phyloP scores from a whole-genome alignment of 192 early-diverging fungal genomes.

The Coemansia sp. region DNA sequence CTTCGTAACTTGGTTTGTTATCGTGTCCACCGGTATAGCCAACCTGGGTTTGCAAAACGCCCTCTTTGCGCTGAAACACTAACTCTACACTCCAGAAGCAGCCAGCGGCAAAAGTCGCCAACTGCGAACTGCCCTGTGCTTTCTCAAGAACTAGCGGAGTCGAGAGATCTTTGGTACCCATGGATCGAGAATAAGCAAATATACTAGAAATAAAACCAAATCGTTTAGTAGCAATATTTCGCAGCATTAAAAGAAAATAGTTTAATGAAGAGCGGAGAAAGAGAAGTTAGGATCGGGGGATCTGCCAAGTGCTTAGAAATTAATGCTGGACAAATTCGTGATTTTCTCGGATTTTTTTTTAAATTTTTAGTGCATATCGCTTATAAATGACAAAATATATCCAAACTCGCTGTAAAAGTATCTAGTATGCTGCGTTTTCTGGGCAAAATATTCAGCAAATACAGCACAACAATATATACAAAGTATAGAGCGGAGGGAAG shows the following conservation, averaged over 20 bases:
- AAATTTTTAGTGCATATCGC: too few species aligned
- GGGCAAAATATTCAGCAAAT: too few species aligned
- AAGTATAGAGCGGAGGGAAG: too few species aligned
- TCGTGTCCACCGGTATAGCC: constrained; percentile 65
- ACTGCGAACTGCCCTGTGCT: constrained; percentile 22
- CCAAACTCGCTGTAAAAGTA: too few species aligned
- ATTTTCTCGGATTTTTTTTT: too few species aligned
- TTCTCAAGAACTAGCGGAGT: constrained; percentile 30
- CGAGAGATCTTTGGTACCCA: constrained; percentile 26
- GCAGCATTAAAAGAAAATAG: constrained; percentile 8
- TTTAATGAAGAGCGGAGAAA: background rate
- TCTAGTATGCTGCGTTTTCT: too few species aligned
- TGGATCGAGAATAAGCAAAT: constrained; percentile 18
- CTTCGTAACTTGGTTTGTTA: constrained; percentile 37
- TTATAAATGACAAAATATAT: too few species aligned
- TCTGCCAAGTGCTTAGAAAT: background rate
- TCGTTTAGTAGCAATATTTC: constrained; percentile 12
- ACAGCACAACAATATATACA: too few species aligned
- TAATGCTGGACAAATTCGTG: too few species aligned
- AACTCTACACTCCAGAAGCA: constrained; percentile 85
- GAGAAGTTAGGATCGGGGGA: constrained; percentile 4
- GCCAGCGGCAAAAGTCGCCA: constrained; percentile 87
- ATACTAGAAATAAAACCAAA: constrained; percentile 16
- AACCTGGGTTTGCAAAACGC: constrained; percentile 59
- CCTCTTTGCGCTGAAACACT: constrained; percentile 47